Conservation (phyloP, 768 basidiomycete genomes). For the Suillus discolor region DNA sequence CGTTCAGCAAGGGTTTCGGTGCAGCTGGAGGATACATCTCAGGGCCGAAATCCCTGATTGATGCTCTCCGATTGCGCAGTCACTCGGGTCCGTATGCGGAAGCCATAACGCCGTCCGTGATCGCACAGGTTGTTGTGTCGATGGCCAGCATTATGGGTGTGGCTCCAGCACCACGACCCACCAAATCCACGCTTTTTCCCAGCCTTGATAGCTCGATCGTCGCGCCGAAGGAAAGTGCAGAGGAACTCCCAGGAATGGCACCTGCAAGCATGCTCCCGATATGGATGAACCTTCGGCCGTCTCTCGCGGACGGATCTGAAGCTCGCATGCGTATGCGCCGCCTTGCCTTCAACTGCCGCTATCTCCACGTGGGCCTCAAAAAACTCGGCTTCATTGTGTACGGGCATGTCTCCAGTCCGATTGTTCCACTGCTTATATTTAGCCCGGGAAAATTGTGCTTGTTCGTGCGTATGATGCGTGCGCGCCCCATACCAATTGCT, state of each 20-base stretch:
- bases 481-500: background rate
- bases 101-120: background rate
- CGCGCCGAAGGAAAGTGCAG: background rate
- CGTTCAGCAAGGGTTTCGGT: background rate
- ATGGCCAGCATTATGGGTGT: background rate
- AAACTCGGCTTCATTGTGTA: background rate
- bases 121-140: background rate
- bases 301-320: background rate
- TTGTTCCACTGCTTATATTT: background rate
- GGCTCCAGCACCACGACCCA: background rate
- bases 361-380: background rate
- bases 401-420: background rate
- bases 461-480: background rate
- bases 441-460: background rate
- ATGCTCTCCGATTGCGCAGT: background rate
- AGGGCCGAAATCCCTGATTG: background rate
- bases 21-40: background rate
- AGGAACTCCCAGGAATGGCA: background rate
- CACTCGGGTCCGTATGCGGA: background rate
- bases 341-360: background rate
- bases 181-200: background rate
- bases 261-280: background rate
- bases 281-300: background rate
- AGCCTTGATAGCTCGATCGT: background rate
- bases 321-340: background rate